Evolutionary conservation across 176 grass and related monocot species (phyloP), one percentile per base, ranked within the genome.

Genomic region (Olyra latifolia): DNA sequence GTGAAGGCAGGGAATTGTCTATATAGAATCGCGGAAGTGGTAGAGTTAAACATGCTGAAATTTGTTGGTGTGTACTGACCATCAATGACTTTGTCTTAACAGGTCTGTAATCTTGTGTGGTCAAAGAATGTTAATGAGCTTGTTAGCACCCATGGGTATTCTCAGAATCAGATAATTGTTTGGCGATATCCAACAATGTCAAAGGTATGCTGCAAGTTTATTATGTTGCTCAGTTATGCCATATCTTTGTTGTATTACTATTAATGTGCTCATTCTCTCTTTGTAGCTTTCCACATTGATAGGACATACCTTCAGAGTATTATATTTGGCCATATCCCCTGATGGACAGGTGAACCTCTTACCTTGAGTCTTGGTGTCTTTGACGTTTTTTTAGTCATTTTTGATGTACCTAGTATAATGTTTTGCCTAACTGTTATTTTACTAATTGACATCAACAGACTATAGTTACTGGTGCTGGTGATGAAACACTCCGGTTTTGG

Each of bases 181-280:
- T 99, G 97, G 97, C 78, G 93, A 93, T 96, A 99, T 58, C 97
- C 97, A 46, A 93, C 93, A 59, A 96, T 99, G 97, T 93, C 97
- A 20, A 99, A 99, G 93, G 97, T 99, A 80, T 30, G 59, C 10
- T 23, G 9, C 16, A 69, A 53, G 10, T 13, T 72, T 54, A 57
- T 55, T 25, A 6, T 56, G 22, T 30, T 72, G 27, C 39, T 92
- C 3, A 76, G 14, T 15, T n/a, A 22, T 66, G 19, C 28, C 32
- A 20, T 40, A 65, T 11, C 10, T 72, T 17, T 10, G 55, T 5
- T 55, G 14, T 23, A 12, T 32, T 78, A 19, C 58, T 62, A 54
- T 73, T 60, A 80, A 16, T 72, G 6, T 15, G 23, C 30, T 23
- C 12, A 28, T 42, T 5, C 10, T 82, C 29, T 35, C 19, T 69